Evolutionary conservation across 2,329 filamentous ascomycete species (phyloP), one percentile per base, ranked within the genome.

Genomic region (Fusarium scirpi): DNA sequence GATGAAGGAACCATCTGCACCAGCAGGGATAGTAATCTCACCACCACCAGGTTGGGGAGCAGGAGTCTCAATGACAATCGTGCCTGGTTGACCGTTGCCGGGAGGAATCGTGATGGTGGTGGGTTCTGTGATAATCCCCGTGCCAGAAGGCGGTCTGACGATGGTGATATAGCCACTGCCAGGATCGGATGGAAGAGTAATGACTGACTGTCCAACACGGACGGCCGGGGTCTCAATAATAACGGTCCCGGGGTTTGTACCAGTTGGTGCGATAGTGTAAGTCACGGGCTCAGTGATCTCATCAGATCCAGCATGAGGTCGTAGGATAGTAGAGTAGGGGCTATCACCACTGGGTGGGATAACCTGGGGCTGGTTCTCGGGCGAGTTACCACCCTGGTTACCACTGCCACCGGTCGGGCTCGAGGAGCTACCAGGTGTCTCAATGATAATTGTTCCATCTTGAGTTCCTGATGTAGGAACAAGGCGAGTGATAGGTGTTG

Each of bases 101-200:
- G 54, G 55, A 12, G 65, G 24, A 8, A 70, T 57, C 5, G 68
- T 70, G 12, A 71, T 69, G 2, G 68, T 70, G 11, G 65, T 71
- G 6, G 68, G 68, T 6, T 44, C 59, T 7, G 64, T 70, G 18
- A 70, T 69, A 6, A 25, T 27, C n/a, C 52, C 43, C 16, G 65
- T 40, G 16, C 55, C 46, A 18, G 57, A 55, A 24, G 65, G 56
- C 22, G 34, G 55, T 18, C 65, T 60, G 6, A 70, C 60, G 24
- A 71, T 40, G 5, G 68, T 70, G 12, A 71, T 43, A 7, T 69
- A 70, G 8, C 59, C 59, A 10, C 68, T 70, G 12, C 58, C 52
- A n/a, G 68, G 68, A 16, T 71, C 68, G 4, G 68, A 54, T 6
- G 68, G 68, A n/a, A 70, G 68, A 13, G 68, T 70, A 32, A 70